Conservation (phyloP, 345 rosid genomes). For the Eutrema heterophyllum region DNA sequence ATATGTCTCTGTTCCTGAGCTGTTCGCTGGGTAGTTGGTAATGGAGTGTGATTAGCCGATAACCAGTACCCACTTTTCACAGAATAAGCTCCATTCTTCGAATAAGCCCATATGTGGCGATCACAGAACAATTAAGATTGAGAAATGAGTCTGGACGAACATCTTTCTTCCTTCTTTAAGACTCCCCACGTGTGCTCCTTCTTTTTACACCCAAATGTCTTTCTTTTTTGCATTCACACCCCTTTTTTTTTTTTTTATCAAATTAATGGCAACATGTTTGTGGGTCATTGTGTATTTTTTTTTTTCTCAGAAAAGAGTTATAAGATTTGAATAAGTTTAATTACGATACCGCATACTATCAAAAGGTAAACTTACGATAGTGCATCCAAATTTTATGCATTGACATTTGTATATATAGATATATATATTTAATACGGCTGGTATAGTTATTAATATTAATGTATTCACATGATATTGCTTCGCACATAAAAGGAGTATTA, state of each 20-base stretch:
- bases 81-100: no score
- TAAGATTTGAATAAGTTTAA: neutral
- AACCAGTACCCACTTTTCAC: no score
- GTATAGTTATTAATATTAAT: neutral
- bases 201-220: constrained; percentile 22
- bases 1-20: no score
- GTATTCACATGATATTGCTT: constrained; percentile 3
- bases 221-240: neutral
- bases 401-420: neutral
- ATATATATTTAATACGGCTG: neutral
- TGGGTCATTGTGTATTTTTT: constrained; percentile 17
- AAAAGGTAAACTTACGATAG: neutral
- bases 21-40: no score
- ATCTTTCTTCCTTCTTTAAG: constrained; percentile 28
- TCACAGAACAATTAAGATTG: constrained; percentile 25
- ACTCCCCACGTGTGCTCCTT: constrained; percentile 25
- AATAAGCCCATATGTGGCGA: no score
- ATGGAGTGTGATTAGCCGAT: no score
- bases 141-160: constrained; percentile 6
- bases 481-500: neutral
- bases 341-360: no score
- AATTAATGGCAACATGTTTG: constrained; percentile 13
- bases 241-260: neutral
- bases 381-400: neutral
- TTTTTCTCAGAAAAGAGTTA: neutral